Conservation (phyloP, 2,329 filamentous ascomycete genomes). For the Alternaria novae-zelandiae region DNA sequence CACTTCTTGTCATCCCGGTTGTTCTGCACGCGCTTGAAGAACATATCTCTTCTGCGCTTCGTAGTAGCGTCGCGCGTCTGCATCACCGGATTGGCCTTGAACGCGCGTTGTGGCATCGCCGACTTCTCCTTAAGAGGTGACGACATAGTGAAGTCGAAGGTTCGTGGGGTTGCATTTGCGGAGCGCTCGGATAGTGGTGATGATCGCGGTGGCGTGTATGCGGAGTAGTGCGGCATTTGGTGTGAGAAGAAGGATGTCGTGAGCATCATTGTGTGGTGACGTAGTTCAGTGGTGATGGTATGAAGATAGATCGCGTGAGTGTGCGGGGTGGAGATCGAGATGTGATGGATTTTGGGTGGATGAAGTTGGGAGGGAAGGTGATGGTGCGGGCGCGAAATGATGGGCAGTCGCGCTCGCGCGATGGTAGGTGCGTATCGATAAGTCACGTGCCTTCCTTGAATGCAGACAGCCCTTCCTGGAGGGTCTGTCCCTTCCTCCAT, state of each 20-base stretch:
- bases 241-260: slow-evolving; percentile 32
- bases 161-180: slow-evolving; percentile 41
- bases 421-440: slow-evolving; percentile 19
- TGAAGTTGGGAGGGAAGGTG: slow-evolving; percentile 6
- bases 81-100: slow-evolving; percentile 69
- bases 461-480: too few relatives aligned
- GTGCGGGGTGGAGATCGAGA: neutral
- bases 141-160: slow-evolving; percentile 40
- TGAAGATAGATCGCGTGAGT: neutral
- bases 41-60: slow-evolving; percentile 70
- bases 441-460: neutral
- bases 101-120: slow-evolving; percentile 42
- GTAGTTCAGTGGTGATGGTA: neutral
- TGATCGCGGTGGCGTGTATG: slow-evolving; percentile 43
- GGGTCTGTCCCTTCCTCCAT: neutral
- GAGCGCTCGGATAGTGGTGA: slow-evolving; percentile 56
- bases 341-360: slow-evolving; percentile 1
- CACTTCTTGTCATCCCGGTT: slow-evolving; percentile 55
- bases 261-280: slow-evolving; percentile 30
- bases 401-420: slow-evolving; percentile 14
- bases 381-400: slow-evolving; percentile 11
- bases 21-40: slow-evolving; percentile 65
- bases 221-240: slow-evolving; percentile 31
- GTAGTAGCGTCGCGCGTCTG: slow-evolving; percentile 66
- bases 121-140: slow-evolving; percentile 27